Evolutionary conservation across 352 stramenopile genomes (phyloP).

Genomic region (Phytophthora colocasiae): DNA sequence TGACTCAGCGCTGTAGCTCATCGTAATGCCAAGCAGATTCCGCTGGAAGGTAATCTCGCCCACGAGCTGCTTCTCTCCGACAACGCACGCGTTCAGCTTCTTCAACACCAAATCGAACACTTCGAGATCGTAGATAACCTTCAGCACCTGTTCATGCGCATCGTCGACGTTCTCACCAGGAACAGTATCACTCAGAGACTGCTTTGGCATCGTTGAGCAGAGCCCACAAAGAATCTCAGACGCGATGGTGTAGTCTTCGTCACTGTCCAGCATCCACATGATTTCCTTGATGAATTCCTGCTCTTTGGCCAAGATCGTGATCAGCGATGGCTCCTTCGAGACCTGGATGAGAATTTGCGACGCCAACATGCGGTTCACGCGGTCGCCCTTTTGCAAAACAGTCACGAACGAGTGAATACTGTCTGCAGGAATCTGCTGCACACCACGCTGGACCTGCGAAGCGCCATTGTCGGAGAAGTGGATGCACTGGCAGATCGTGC

Average conservation of each 20-base stretch:
- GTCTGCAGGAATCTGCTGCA: slow-evolving; percentile 59
- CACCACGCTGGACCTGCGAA: slow-evolving; percentile 40
- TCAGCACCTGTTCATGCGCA: slow-evolving; percentile 56
- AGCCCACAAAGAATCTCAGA: slow-evolving; percentile 78
- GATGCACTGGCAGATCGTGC: slow-evolving; percentile 79
- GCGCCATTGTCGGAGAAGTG: slow-evolving; percentile 55
- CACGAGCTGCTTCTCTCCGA: slow-evolving; percentile 71
- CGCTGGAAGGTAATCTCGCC: slow-evolving; percentile 85
- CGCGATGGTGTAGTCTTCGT: slow-evolving; percentile 74
- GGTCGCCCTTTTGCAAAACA: slow-evolving; percentile 65
- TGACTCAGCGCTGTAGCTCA: slow-evolving; percentile 73
- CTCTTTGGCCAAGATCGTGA: slow-evolving; percentile 58
- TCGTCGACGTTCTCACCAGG: slow-evolving; percentile 22
- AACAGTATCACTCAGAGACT: slow-evolving; percentile 19
- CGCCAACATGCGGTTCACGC: slow-evolving; percentile 71
- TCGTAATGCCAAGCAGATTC: slow-evolving; percentile 77
- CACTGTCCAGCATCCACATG: slow-evolving; percentile 74
- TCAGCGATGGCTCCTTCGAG: slow-evolving; percentile 66
- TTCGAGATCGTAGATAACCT: slow-evolving; percentile 65
- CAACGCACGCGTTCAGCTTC: slow-evolving; percentile 75
- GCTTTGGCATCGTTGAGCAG: slow-evolving; percentile 58
- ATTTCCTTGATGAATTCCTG: slow-evolving; percentile 74
- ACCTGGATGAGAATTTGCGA: slow-evolving; percentile 77
- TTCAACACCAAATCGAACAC: slow-evolving; percentile 70
- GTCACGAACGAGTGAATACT: slow-evolving; percentile 72